Base-by-base conservation (phyloP, 768 basidiomycete species). In the Tricholoma sp. region DNA sequence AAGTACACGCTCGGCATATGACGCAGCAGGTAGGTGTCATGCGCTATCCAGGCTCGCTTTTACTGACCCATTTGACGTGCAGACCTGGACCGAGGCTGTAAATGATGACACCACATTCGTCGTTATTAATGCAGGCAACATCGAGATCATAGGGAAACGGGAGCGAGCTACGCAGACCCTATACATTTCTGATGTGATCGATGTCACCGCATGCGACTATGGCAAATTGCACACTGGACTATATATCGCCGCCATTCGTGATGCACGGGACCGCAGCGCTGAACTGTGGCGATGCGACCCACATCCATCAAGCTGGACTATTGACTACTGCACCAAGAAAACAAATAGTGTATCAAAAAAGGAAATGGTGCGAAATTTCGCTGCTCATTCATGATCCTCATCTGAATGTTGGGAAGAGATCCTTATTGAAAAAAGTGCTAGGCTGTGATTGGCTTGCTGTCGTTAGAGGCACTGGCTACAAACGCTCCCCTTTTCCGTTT, bases 31-130 rank as follows among this genome's bases (percentile, higher is more conserved):
- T n/a, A n/a, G n/a, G n/a, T n/a, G n/a, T n/a, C n/a, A n/a, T n/a
- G n/a, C n/a, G n/a, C n/a, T n/a, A n/a, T n/a, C n/a, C n/a, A n/a
- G n/a, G n/a, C n/a, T n/a, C n/a, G n/a, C n/a, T n/a, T n/a, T n/a
- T n/a, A n/a, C n/a, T n/a, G n/a, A n/a, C n/a, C n/a, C n/a, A n/a
- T n/a, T n/a, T n/a, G n/a, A n/a, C n/a, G n/a, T n/a, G n/a, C 34
- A 59, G 61, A 47, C 48, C 3, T 63, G 64, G 64, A 31, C 60
- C 18, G 55, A 63, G 34, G 60, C 57, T 15, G 60, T 61, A 1
- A 53, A 37, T 6, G 29, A 59, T 17, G 60, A 65, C 44, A 37
- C 34, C 13, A 65, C 64, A n/a, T 61, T 63, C 32, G 17, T 65
- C 0, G 36, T 59, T 37, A 58, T 65, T 13, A 42, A 62, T n/a